These are phyloP conservation scores for Garcia nutans DNA, from an alignment of 345 rosid species.

Conservation along the genomic window DNA sequence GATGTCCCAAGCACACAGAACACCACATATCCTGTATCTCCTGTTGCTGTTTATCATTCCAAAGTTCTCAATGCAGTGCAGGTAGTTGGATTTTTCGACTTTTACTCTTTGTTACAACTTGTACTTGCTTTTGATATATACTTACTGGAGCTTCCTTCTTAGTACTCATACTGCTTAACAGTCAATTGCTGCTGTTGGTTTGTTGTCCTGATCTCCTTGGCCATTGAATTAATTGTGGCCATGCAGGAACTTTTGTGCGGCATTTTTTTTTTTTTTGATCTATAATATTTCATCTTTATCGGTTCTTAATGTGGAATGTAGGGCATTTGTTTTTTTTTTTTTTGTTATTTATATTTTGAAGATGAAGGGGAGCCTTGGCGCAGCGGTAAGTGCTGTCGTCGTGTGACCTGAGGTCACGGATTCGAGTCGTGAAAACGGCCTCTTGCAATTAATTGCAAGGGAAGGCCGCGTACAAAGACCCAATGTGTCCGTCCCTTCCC, in stretches of 20 bases:
- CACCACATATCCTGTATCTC: conserved; percentile 52
- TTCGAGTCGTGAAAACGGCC: too few species aligned
- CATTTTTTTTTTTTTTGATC: not conserved
- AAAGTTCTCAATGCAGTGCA: conserved; percentile 90
- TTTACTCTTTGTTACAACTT: not conserved
- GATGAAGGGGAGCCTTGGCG: too few species aligned
- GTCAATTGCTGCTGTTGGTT: not conserved
- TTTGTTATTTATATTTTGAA: not conserved
- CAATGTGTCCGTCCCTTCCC: too few species aligned
- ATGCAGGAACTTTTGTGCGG: not conserved
- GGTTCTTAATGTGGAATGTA: too few species aligned
- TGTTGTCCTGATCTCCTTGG: not conserved
- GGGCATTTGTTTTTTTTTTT: too few species aligned
- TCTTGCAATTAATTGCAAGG: too few species aligned
- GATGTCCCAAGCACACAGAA: conserved; percentile 84
- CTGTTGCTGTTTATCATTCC: conserved; percentile 83
- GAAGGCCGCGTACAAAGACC: too few species aligned
- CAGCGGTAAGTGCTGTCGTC: too few species aligned
- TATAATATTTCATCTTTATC: too few species aligned
- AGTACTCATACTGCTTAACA: not conserved
- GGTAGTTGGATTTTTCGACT: conserved; percentile 34
- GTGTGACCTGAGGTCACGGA: too few species aligned
- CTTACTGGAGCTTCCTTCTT: not conserved
- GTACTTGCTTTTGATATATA: not conserved
- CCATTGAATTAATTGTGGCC: conserved; percentile 7